Evolutionary conservation across 164 flowering plant genomes (phyloP), one percentile per base, ranked within the genome.

Genomic region (Saururus chinensis): DNA sequence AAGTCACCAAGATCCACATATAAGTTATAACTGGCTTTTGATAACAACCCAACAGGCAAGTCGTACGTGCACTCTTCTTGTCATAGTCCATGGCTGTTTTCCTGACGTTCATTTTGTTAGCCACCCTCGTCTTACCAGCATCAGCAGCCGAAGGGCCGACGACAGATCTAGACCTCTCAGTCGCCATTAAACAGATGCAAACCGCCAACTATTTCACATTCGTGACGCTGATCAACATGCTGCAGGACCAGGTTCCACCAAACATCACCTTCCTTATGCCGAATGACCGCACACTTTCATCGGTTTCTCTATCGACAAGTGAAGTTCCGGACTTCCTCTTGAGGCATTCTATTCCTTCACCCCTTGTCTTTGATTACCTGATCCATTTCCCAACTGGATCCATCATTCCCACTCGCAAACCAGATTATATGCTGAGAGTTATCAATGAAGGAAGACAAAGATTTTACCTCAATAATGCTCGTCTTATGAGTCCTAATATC

Each of bases 211-310:
- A 87, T 76, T 92, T 79, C 80, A 74, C 93, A 26, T 92, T 87
- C 42, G 85, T 81, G 53, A 78, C 74, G 78, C 86, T 92, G 23
- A 52, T 89, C 60, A 82, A 86, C 62, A 82, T 92, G 89, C 60
- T 74, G 22, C 66, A 67, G 7, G 71, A 73, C 42, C 74, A 60
- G 14, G 20, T 80, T 26, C 77, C 69, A n/a, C 73, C 52, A 24
- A 86, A 84, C 62, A 51, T 87, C 74, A 87, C 96, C 40, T 87
- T 89, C 79, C 66, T 92, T 70, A 87, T 92, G 95, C 98, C 98
- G 23, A 80, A 75, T n/a, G 95, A 89, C 62, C 57, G 75, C 41
- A 63, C 51, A 48, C 76, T 92, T 10, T 73, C 93, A 5, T 64
- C 60, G 3, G 63, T 65, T n/a, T 21, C 22, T 0, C 56, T 89